These are phyloP conservation scores for Firmiana major DNA, from an alignment of 345 rosid species.

Conservation along the genomic window DNA sequence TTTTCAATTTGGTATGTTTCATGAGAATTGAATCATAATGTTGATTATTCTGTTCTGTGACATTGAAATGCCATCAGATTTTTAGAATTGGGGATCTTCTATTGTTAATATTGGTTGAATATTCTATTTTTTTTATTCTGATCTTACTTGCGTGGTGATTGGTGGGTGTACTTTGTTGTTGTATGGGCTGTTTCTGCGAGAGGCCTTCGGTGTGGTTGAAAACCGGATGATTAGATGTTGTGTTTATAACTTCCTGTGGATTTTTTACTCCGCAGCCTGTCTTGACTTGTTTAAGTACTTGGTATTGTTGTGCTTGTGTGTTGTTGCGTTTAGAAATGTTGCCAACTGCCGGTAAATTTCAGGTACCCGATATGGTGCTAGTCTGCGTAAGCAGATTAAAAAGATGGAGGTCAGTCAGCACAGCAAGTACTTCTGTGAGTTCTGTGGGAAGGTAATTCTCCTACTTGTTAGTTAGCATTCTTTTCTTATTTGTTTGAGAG, in stretches of 20 bases:
- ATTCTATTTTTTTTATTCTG: not conserved
- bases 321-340: not conserved
- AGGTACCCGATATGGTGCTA: conserved; percentile 82
- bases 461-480: not conserved
- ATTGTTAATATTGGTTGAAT: not conserved
- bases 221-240: not conserved
- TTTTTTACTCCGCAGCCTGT: not conserved
- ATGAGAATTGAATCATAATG: not conserved
- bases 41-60: not conserved
- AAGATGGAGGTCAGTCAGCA: conserved; percentile 79
- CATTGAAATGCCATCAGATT: not conserved
- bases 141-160: not conserved
- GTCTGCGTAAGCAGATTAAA: conserved; percentile 77
- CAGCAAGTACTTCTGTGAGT: conserved; percentile 79
- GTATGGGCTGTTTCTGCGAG: no score
- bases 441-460: conserved; percentile 62
- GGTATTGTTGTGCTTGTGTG: not conserved
- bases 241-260: not conserved
- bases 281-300: not conserved
- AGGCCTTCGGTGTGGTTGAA: not conserved
- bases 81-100: not conserved
- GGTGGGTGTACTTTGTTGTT: not conserved
- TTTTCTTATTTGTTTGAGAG: not conserved
- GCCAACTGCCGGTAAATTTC: conserved; percentile 9
- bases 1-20: not conserved